Evolutionary conservation across 176 grass and related monocot genomes (phyloP).

Genomic region (Zizania latifolia): DNA sequence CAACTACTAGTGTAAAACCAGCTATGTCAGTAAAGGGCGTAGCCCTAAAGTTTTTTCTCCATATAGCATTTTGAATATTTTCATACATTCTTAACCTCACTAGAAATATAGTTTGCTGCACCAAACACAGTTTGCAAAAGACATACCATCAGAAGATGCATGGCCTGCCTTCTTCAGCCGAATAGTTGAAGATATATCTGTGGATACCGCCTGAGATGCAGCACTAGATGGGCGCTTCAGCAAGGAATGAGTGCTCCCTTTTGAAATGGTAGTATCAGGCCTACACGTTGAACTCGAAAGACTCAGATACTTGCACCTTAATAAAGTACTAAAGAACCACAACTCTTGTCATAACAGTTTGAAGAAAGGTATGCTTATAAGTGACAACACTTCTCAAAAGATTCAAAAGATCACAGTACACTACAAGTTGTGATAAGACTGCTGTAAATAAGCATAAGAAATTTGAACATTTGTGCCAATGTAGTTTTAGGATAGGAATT

Average conservation of each 20-base stretch:
- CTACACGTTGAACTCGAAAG: slow-evolving; percentile 33
- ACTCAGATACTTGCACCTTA: too few species aligned
- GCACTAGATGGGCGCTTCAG: slow-evolving; percentile 28
- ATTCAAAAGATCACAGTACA: neutral
- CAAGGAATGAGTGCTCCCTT: slow-evolving; percentile 40
- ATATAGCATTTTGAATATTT: neutral
- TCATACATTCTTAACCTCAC: neutral
- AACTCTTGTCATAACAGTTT: too few species aligned
- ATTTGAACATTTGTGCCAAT: neutral
- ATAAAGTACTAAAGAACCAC: too few species aligned
- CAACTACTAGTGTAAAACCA: neutral
- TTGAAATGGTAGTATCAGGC: slow-evolving; percentile 35
- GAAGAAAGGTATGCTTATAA: neutral
- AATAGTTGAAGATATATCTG: slow-evolving; percentile 29
- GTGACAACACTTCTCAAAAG: neutral
- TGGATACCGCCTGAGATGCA: slow-evolving; percentile 21
- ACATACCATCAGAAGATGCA: slow-evolving; percentile 51
- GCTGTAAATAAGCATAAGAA: neutral
- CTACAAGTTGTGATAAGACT: neutral
- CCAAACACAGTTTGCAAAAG: neutral
- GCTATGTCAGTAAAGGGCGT: neutral
- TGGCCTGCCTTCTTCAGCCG: slow-evolving; percentile 46
- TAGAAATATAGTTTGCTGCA: neutral
- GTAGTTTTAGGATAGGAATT: neutral
- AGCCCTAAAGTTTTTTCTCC: neutral